Evolutionary conservation across 345 rosid species (phyloP), one percentile per base, ranked within the genome.

Genomic region (Lepidium didymum): DNA sequence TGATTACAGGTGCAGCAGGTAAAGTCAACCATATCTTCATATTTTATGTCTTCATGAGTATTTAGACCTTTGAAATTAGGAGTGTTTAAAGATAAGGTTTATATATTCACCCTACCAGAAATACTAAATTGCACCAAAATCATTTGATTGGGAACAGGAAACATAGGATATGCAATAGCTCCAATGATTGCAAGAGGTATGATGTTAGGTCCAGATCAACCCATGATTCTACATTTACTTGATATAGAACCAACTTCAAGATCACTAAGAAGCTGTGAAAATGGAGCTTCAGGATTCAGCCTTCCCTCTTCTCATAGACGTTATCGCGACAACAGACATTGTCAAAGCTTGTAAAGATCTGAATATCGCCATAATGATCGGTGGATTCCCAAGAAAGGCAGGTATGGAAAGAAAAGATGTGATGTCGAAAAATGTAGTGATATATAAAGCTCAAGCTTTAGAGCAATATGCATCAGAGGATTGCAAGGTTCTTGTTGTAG

Each of bases 1-100:
- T 88, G 27, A 84, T 91, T 16, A 88, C 88, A 6, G 96, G 97
- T 14, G 96, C 96, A 13, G 85, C 92, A 88, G 92, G 97, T 83
- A 83, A 75, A 27, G 3, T 34, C 53, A 60, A 34, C 16, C 25
- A 34, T 3, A 12, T 49, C 40, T 60, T 10, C 4, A 9, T 5
- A 1, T 11, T 47, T 21, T 62, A 36, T 9, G 3, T 33, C 33
- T 57, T 41, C n/a, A 40, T 8, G 11, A 10, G 21, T 12, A 36
- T 2, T 50, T 21, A 4, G 2, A 25, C 4, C 27, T 2, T 23
- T 3, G 3, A 23, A 23, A 23, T 3, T 23, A 23, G 16, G 2
- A 7, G 21, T 19, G 21, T 19, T 19, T 19, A 19, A 19, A 19
- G 21, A 1, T 29, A 0, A 29, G 7, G 33, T 29, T 29, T 29